These are phyloP conservation scores for Fusarium multiceps DNA, from an alignment of 2,329 filamentous ascomycete genomes.

Conservation along the genomic window DNA sequence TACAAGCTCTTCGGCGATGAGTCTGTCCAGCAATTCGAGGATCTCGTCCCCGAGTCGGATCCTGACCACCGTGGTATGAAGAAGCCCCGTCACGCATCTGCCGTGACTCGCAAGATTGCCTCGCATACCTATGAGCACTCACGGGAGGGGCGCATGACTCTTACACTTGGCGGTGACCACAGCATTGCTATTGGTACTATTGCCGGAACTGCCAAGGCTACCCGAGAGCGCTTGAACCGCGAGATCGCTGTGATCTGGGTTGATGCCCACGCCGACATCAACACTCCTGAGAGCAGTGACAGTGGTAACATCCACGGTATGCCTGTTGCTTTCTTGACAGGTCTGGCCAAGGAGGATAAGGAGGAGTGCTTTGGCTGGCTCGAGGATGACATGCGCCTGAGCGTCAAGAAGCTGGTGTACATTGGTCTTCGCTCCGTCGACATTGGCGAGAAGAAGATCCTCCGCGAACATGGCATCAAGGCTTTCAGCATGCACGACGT, in stretches of 20 bases:
- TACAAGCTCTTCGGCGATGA: conserved; percentile 90
- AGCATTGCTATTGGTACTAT: conserved; percentile 95
- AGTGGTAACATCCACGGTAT: conserved; percentile 98
- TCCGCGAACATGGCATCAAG: conserved; percentile 89
- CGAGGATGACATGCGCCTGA: conserved; percentile 74
- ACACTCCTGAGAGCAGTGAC: conserved; percentile 88
- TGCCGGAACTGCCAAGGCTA: conserved; percentile 85
- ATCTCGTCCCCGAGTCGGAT: conserved; percentile 77
- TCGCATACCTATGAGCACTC: conserved; percentile 91
- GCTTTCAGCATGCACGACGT: conserved; percentile 99
- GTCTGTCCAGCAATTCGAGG: conserved; percentile 82
- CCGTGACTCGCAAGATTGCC: conserved; percentile 83
- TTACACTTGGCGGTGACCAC: conserved; percentile 96
- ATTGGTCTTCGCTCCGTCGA: conserved; percentile 96
- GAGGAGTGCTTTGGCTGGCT: conserved; percentile 93
- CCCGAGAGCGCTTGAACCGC: conserved; percentile 80
- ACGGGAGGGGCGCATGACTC: conserved; percentile 82
- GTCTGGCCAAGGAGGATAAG: conserved; percentile 79
- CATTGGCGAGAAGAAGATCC: conserved; percentile 89
- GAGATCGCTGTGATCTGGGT: conserved; percentile 99
- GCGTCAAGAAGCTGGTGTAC: conserved; percentile 89
- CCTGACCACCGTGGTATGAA: conserved; percentile 93
- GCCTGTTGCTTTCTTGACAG: conserved; percentile 92
- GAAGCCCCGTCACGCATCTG: conserved; percentile 86
- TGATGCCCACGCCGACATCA: conserved; percentile 97